Evolutionary conservation across 371 early-diverging fungal species (phyloP), one percentile per base, ranked within the genome.

Genomic region (Haplosporangium sp.): DNA sequence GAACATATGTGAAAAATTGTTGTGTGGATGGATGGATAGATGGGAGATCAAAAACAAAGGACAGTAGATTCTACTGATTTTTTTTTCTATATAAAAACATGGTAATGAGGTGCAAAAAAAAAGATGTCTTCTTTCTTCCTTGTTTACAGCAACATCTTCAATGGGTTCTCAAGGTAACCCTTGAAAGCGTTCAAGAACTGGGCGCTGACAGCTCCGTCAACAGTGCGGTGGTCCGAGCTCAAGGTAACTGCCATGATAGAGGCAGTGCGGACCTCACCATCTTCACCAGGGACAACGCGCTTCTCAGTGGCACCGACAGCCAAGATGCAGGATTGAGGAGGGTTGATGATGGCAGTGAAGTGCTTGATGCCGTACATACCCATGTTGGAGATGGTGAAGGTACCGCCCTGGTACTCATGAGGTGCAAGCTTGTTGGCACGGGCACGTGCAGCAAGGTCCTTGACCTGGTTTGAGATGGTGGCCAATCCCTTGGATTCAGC

Each of bases 301-400:
- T 94, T 89, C 83, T 89, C 86, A 20, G 94, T 86, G 43, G 91
- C 89, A 62, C 98, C 98, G 43, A 99, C 93, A 66, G 98, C 97
- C 66, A 99, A 86, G 68, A 99, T 99, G 74, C 94, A 93, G 20
- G 96, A 86, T 75, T 98, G 98, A 23, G 98, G 98, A 43, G 97
- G 96, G 90, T 98, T 98, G 87, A 99, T 96, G 81, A 99, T 99
- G 65, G 98, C 98, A 47, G 97, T 95, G 85, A 99, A 99, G 82
- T 93, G 89, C 69, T 89, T 88, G 82, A 98, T 89, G 56, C 96
- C 96, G 70, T 85, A 97, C 99, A 99, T 99, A 82, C 99, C 99
- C 71, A 99, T 87, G 90, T 99, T 99, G 74, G 97, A 96, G 82
- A 99, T 96, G 72, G 98, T 95, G 89, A 99, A 99, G 58, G 95